Evolutionary conservation across 2,329 filamentous ascomycete genomes (phyloP).

Genomic region (Pyricularia pennisetigena): DNA sequence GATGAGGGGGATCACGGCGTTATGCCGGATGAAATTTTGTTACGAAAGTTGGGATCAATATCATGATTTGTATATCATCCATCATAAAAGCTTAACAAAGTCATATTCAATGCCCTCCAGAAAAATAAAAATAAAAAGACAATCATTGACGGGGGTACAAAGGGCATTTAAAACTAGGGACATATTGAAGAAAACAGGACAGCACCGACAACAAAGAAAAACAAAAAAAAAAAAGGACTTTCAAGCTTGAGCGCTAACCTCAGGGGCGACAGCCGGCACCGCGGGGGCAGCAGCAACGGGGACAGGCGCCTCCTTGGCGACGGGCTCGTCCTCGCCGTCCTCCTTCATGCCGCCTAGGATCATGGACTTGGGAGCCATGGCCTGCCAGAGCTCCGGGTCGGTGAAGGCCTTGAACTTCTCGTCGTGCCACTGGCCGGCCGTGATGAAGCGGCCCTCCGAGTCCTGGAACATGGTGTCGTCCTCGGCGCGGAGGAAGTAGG

Average conservation of each 20-base stretch:
- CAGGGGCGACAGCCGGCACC: background rate
- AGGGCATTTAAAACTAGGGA: background rate
- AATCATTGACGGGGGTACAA: background rate
- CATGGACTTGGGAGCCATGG: constrained; percentile 36
- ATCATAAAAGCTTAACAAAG: background rate
- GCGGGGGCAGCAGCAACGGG: background rate
- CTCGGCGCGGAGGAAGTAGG: constrained; percentile 48
- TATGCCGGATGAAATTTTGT: background rate
- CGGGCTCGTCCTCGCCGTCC: constrained; percentile 19
- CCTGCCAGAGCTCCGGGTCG: constrained; percentile 29
- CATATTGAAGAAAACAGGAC: background rate
- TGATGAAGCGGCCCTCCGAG: constrained; percentile 41
- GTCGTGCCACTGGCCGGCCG: constrained; percentile 43
- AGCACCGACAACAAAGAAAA: background rate
- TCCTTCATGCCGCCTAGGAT: constrained; percentile 40
- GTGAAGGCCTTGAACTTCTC: constrained; percentile 43
- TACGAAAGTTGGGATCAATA: background rate
- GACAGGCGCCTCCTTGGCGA: background rate
- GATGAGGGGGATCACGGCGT: background rate
- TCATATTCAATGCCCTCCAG: background rate
- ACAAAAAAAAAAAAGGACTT: background rate
- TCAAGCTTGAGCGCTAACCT: background rate
- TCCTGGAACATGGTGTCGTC: constrained; percentile 46
- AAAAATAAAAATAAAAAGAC: background rate
- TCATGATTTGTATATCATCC: background rate